Percentiles rank a stretch among this genome's conserved stretches.
phyloP scores from a whole-genome alignment of 345 rosid genomes.

The Durio zibethinus region DNA sequence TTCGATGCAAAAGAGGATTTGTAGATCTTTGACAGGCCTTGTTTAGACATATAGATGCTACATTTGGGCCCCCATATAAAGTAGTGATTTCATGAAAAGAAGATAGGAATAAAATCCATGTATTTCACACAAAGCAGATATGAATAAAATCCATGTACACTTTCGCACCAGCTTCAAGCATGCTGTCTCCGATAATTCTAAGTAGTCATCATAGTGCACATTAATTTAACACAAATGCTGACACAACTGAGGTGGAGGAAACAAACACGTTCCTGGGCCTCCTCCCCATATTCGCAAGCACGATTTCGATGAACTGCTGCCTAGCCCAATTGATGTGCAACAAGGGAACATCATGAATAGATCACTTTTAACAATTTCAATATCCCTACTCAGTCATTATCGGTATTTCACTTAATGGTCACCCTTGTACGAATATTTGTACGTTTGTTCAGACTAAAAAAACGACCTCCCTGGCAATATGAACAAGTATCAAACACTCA shows the following conservation, averaged over 20 bases:
- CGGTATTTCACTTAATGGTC: slow-evolving; percentile 38
- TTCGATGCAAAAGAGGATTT: background rate
- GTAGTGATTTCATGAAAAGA: too few species aligned
- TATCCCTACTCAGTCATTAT: slow-evolving; percentile 51
- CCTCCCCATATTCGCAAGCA: slow-evolving; percentile 53
- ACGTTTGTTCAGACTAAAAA: background rate
- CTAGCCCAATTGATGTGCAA: slow-evolving; percentile 48
- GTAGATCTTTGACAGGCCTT: background rate
- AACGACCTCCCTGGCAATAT: background rate
- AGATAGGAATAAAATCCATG: too few species aligned
- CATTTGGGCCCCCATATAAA: background rate
- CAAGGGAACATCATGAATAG: slow-evolving; percentile 55
- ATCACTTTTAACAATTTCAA: slow-evolving; percentile 31
- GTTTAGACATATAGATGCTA: background rate
- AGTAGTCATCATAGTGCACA: too few species aligned
- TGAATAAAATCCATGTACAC: background rate
- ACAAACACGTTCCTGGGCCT: slow-evolving; percentile 49
- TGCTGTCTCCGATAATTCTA: background rate
- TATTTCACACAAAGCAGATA: background rate
- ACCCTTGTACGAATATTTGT: slow-evolving; percentile 36
- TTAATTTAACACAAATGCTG: background rate
- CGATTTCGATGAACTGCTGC: slow-evolving; percentile 65
- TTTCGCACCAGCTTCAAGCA: background rate
- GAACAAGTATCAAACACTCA: slow-evolving; percentile 22
- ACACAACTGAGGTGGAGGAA: slow-evolving; percentile 41